Conservation (phyloP, 2,329 filamentous ascomycete genomes). For the Fusarium tjaetaba region DNA sequence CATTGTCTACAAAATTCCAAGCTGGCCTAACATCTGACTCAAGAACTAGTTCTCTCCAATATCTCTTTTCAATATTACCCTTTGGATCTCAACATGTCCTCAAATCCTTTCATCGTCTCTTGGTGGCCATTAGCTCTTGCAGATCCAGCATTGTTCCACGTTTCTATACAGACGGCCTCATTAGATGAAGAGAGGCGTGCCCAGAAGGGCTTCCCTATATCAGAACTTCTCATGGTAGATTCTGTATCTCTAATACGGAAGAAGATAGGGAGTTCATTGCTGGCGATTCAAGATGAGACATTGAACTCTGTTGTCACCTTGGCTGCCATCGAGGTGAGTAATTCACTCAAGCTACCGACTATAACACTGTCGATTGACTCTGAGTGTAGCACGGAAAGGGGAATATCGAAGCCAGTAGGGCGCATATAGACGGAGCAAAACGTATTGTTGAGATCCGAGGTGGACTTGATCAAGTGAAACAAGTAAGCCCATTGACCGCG, state of each 20-base stretch:
- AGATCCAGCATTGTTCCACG: slow-evolving; percentile 67
- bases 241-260: slow-evolving; percentile 62
- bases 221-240: slow-evolving; percentile 66
- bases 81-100: slow-evolving; percentile 60
- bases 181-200: slow-evolving; percentile 64
- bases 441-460: slow-evolving; percentile 60
- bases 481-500: slow-evolving; percentile 62
- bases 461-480: slow-evolving; percentile 59
- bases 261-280: slow-evolving; percentile 57
- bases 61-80: slow-evolving; percentile 71
- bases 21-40: slow-evolving; percentile 20
- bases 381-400: slow-evolving; percentile 61
- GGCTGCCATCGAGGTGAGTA: slow-evolving; percentile 64
- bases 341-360: accelerated
- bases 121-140: slow-evolving; percentile 69
- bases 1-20: background rate
- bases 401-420: slow-evolving; percentile 54
- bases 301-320: slow-evolving; percentile 67
- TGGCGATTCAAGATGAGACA: slow-evolving; percentile 64
- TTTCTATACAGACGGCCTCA: slow-evolving; percentile 67
- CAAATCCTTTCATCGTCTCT: slow-evolving; percentile 67
- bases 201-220: slow-evolving; percentile 62
- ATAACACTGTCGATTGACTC: background rate
- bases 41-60: slow-evolving; percentile 62
- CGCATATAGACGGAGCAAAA: slow-evolving; percentile 62